A percentile compares a stretch with the other conserved stretches of the same genome.
Evolutionary conservation across 2,329 filamentous ascomycete genomes (phyloP).

Genomic region (Monascus ruber): DNA sequence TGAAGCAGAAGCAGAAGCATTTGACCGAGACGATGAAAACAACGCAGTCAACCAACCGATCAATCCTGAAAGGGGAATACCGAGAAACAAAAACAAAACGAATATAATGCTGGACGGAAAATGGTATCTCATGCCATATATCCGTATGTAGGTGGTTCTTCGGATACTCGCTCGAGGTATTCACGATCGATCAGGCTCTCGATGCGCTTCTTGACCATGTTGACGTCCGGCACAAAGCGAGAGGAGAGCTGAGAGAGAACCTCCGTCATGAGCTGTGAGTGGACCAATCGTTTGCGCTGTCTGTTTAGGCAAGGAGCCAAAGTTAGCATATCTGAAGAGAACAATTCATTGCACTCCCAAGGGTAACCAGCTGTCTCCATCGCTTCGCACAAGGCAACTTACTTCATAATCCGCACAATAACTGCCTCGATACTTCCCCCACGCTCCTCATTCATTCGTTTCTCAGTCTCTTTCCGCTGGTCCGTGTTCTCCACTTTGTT

Average conservation of each 20-base stretch:
- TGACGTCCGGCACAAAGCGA: slow-evolving; percentile 40
- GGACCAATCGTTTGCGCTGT: slow-evolving; percentile 38
- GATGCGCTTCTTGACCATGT: slow-evolving; percentile 43
- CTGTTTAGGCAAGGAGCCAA: slow-evolving; percentile 12
- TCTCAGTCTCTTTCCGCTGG: slow-evolving; percentile 43
- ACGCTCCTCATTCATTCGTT: slow-evolving; percentile 40
- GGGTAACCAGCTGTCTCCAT: no score
- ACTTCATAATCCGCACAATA: slow-evolving; percentile 45
- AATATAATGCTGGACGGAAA: neutral
- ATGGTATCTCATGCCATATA: slow-evolving; percentile 28
- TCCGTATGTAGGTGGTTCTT: slow-evolving; percentile 34
- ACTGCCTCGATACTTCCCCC: slow-evolving; percentile 41
- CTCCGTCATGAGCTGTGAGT: slow-evolving; percentile 40
- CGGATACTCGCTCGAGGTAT: slow-evolving; percentile 36
- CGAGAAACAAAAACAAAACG: neutral
- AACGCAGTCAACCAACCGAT: no score
- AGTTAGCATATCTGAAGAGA: slow-evolving; percentile 1
- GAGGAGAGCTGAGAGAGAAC: slow-evolving; percentile 37
- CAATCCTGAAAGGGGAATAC: no score
- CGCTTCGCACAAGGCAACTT: slow-evolving; percentile 6
- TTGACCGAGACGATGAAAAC: no score
- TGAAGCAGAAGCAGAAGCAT: no score
- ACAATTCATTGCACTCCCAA: neutral
- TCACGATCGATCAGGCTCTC: slow-evolving; percentile 44
- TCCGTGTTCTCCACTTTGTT: slow-evolving; percentile 72